Conservation (phyloP, 2,329 filamentous ascomycete genomes). For the Aspergillus sp. region DNA sequence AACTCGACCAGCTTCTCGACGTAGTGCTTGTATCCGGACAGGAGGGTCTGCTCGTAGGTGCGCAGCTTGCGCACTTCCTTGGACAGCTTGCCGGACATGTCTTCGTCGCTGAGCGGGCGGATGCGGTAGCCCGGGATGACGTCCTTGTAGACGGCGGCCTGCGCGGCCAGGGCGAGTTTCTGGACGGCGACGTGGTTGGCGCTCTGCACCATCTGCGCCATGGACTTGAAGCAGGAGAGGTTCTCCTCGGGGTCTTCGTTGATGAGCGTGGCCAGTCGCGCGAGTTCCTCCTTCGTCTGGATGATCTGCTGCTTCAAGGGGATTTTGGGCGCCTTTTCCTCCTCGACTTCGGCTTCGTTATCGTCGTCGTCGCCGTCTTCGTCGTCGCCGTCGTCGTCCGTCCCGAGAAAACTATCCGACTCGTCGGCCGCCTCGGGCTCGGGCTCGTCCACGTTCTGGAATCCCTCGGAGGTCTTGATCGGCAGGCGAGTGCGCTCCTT, state of each 20-base stretch:
- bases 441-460: slow-evolving; percentile 51
- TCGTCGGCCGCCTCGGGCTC: slow-evolving; percentile 25
- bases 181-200: slow-evolving; percentile 67
- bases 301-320: slow-evolving; percentile 76
- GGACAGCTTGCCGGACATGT: slow-evolving; percentile 75
- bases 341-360: slow-evolving; percentile 48
- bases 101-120: slow-evolving; percentile 73
- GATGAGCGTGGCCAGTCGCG: slow-evolving; percentile 73
- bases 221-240: slow-evolving; percentile 70
- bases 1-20: slow-evolving; percentile 71
- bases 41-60: slow-evolving; percentile 81
- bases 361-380: slow-evolving; percentile 16
- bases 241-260: slow-evolving; percentile 95
- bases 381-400: background rate
- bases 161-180: slow-evolving; percentile 82
- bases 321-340: slow-evolving; percentile 57
- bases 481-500: slow-evolving; percentile 5
- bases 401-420: slow-evolving; percentile 57
- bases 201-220: slow-evolving; percentile 69
- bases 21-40: slow-evolving; percentile 82
- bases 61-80: slow-evolving; percentile 85
- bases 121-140: slow-evolving; percentile 96
- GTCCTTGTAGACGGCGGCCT: slow-evolving; percentile 90
- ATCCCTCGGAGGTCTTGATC: slow-evolving; percentile 80
- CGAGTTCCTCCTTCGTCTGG: slow-evolving; percentile 88